Percentiles rank a stretch among this genome's conserved stretches.
Conservation (phyloP, 306 rosid genomes). For the Dalbergia cochinchinensis region DNA sequence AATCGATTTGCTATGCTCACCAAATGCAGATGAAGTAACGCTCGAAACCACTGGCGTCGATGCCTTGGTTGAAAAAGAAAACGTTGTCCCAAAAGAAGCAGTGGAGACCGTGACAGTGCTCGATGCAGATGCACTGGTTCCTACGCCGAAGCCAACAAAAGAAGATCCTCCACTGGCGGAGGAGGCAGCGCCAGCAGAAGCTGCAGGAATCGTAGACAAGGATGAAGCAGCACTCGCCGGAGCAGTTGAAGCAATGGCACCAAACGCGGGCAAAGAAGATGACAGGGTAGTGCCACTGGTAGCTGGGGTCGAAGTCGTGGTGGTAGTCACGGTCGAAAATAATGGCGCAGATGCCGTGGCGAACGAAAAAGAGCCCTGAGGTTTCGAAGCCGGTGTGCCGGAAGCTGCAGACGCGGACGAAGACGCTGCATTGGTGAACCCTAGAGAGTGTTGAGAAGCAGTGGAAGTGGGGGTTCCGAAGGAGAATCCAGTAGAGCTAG, state of each 20-base stretch:
- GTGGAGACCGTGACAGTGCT: constrained; percentile 17
- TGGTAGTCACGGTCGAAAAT: constrained; percentile 66
- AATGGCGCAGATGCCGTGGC: constrained; percentile 59
- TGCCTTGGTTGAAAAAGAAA: constrained; percentile 56
- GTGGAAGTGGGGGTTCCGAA: constrained; percentile 59
- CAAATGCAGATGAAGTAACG: constrained; percentile 52
- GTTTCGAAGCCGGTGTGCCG: constrained; percentile 48
- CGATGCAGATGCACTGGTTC: constrained; percentile 29
- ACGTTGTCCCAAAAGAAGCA: constrained; percentile 64
- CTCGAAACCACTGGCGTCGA: constrained; percentile 57
- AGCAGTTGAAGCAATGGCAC: constrained; percentile 52
- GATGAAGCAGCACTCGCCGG: constrained; percentile 29
- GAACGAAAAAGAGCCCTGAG: constrained; percentile 55
- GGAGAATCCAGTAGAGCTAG: constrained; percentile 57
- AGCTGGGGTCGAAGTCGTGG: constrained; percentile 61
- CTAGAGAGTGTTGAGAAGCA: constrained; percentile 63
- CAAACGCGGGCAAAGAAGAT: constrained; percentile 59
- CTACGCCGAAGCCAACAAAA: constrained; percentile 53
- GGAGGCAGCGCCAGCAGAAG: constrained; percentile 48
- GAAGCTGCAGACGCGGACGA: constrained; percentile 50
- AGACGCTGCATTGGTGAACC: constrained; percentile 55
- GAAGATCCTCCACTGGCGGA: constrained; percentile 51
- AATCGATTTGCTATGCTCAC: constrained; percentile 51
- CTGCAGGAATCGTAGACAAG: constrained; percentile 38
- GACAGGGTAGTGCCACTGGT: constrained; percentile 51